Evolutionary conservation across 176 grass and related monocot genomes (phyloP), one percentile per base, ranked within the genome.

Genomic region (Poa annua): DNA sequence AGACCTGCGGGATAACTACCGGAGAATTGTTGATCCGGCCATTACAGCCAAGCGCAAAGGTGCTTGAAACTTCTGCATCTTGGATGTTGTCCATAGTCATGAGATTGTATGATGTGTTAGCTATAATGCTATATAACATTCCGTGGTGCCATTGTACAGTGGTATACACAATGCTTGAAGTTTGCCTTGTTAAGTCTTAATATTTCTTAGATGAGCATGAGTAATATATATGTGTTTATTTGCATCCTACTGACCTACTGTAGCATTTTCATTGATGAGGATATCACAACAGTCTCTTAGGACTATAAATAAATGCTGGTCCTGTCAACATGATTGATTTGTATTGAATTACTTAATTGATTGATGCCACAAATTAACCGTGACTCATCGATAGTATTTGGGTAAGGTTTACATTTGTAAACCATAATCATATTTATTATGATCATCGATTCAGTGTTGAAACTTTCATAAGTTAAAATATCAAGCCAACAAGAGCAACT

Each of bases 1-100:
- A 49, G 96, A 98, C 13, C 87, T 98, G 39, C 85, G 92, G 39
- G 96, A 98, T 88, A 98, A 98, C 60, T 98, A 90, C 83, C 89
- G 89, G 81, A 89, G 91, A 45, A 93, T 98, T 67, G 92, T 87
- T 71, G 96, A 98, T 72, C 92, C 92, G 0, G 51, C 89, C 68
- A 76, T 93, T 71, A 87, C 87, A 38, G 79, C 85, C 52, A 89
- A 84, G 34, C 33, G 47, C 78, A 98, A 95, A 95, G 91, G 96
- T 98, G 74, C 61, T 66, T 71, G 20, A 39, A 63, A 22, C 48
- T 64, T 44, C 22, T n/a, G 19, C 61, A 42, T 75, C 32, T 78
- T 57, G 61, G 9, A 24, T 80, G 49, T 14, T 75, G 8, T 49
- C 47, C 17, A 45, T 19, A 52, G 42, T 19, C 78, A n/a, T 52